Base-by-base conservation (phyloP, 306 rosid species). In the Betula pendula region DNA sequence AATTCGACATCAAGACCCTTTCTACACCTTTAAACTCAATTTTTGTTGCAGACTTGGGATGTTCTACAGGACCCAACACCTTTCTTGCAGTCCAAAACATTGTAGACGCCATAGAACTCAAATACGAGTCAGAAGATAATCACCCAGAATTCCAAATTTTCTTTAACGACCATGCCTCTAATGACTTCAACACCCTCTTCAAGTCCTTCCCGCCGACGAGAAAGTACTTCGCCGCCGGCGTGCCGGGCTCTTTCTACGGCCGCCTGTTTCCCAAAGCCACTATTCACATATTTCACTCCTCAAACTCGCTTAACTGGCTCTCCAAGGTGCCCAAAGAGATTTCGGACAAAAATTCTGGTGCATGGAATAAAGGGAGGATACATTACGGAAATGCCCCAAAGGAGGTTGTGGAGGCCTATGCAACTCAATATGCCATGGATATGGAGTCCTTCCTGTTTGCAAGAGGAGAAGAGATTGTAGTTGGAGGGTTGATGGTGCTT, bases 181-280 rank as follows among this genome's bases (percentile, higher is more conserved):
- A 83, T 75, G 86, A 83, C 56, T 83, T 83, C 87, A 75, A 75
- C 81, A 75, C 79, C 47, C 84, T 83, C 79, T 79, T 79, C 79
- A 77, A 40, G 65, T 80, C 27, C 0, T 48, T 84, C 55, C 87
- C 87, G 5, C 63, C 60, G 0, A 51, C 72, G 2, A 68, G 77
- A 45, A 73, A 31, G 0, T 68, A 80, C 74, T 72, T 56, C 49
- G 87, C 77, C 7, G 51, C 74, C 3, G 84, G 74, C 4, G 84
- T 76, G 22, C 87, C 87, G 7, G 84, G 87, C 1, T 84, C 87
- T 76, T 80, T 80, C 70, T 25, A 35, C 38, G 84, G 81, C 76
- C 62, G 79, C 29, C 55, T 84, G 19, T 80, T 84, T 50, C 81
- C 87, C 8, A 76, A 8, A 33, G 43, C 75, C 2, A 66, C 55